These are phyloP conservation scores for Penicillium aurantiogriseum DNA, from an alignment of 2,329 filamentous ascomycete species.

Conservation along the genomic window DNA sequence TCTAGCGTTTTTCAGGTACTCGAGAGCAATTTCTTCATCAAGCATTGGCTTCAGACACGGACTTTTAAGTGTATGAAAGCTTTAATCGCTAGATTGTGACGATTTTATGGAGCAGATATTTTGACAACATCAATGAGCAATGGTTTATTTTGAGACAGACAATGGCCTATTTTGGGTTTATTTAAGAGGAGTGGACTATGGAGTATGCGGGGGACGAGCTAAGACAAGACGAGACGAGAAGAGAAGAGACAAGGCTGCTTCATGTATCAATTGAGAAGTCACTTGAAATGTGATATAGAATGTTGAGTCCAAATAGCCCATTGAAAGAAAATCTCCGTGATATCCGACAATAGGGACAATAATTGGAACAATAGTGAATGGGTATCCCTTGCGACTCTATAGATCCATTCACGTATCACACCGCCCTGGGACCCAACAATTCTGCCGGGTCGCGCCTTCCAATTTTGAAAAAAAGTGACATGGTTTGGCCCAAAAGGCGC, in stretches of 20 bases:
- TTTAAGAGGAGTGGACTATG: background rate
- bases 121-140: background rate
- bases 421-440: background rate
- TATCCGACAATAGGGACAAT: background rate
- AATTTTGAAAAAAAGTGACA: constrained; percentile 7
- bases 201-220: background rate
- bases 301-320: background rate
- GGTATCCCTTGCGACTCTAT: background rate
- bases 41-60: background rate
- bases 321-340: background rate
- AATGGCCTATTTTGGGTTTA: background rate
- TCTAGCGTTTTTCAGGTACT: background rate
- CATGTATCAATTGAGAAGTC: background rate
- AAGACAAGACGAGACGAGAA: background rate
- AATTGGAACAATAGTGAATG: background rate
- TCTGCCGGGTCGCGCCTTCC: constrained; percentile 8
- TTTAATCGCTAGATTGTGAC: background rate
- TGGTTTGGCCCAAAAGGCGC: background rate
- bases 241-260: background rate
- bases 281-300: background rate
- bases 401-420: background rate
- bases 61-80: background rate
- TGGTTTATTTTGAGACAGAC: background rate
- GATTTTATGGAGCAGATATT: background rate
- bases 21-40: background rate